Percentiles rank a stretch among this genome's conserved stretches.
phyloP scores from a whole-genome alignment of 2,329 filamentous ascomycete species.

The Fusarium siculi region DNA sequence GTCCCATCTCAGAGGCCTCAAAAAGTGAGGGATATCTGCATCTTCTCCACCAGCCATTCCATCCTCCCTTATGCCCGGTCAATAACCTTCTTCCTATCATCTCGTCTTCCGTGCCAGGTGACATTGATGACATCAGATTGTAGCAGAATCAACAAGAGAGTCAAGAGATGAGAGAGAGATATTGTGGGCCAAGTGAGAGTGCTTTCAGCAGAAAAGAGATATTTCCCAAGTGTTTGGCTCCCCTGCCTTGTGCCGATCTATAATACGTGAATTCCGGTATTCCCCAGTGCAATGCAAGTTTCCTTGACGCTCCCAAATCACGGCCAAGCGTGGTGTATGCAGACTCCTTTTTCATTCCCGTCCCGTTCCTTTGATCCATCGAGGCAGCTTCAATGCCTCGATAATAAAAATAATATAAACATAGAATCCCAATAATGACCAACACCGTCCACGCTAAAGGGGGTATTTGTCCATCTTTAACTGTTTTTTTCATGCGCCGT shows the following conservation, averaged over 20 bases:
- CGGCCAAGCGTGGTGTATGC: slow-evolving; percentile 43
- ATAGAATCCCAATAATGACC: slow-evolving; percentile 38
- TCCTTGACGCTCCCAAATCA: slow-evolving; percentile 39
- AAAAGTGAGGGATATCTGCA: not conserved
- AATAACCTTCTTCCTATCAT: not conserved
- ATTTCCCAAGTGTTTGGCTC: slow-evolving; percentile 41
- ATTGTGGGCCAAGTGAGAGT: slow-evolving; percentile 17
- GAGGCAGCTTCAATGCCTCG: slow-evolving; percentile 24
- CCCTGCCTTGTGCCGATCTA: slow-evolving; percentile 44
- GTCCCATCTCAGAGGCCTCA: slow-evolving; percentile 25
- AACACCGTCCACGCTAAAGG: slow-evolving; percentile 44
- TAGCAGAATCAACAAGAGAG: slow-evolving; percentile 8
- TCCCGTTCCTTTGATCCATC: slow-evolving; percentile 26
- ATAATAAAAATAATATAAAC: slow-evolving; percentile 28
- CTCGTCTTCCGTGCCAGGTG: not conserved
- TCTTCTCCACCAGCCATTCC: not conserved
- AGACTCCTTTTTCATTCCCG: slow-evolving; percentile 43
- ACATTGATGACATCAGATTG: slow-evolving; percentile 1
- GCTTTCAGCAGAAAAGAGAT: slow-evolving; percentile 34
- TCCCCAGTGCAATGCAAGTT: slow-evolving; percentile 41
- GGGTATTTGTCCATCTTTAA: slow-evolving; percentile 49
- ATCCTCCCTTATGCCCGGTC: not conserved
- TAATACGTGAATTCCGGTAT: slow-evolving; percentile 41
- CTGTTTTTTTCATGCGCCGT: slow-evolving; percentile 47
- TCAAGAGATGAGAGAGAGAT: slow-evolving; percentile 16